phyloP scores from a whole-genome alignment of 305 asterid species.

The Fraxinus paxiana region DNA sequence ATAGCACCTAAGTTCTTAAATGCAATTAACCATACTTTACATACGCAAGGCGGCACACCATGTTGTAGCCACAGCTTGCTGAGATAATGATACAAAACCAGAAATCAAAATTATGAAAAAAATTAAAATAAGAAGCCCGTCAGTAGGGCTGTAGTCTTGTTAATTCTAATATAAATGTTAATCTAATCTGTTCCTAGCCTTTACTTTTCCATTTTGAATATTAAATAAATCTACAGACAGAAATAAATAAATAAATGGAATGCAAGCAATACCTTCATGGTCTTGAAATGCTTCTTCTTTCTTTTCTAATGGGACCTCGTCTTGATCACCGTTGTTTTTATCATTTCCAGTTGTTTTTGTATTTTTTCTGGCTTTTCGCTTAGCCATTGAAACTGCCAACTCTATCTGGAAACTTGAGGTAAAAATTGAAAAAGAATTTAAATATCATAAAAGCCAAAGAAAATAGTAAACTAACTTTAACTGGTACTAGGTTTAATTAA shows the following conservation, averaged over 20 bases:
- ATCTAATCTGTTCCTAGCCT: neutral
- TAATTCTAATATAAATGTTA: neutral
- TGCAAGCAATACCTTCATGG: slow-evolving; percentile 30
- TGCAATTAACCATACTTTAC: neutral
- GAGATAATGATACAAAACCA: neutral
- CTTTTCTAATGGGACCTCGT: slow-evolving; percentile 16
- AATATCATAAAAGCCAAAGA: neutral
- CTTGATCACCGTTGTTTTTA: slow-evolving; percentile 12
- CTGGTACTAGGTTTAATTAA: neutral
- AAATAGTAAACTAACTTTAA: neutral
- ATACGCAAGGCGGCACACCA: neutral
- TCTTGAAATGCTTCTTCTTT: slow-evolving; percentile 27
- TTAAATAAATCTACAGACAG: neutral
- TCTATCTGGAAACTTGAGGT: slow-evolving; percentile 15
- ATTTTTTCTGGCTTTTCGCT: slow-evolving; percentile 24
- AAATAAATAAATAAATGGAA: slow-evolving; percentile 8
- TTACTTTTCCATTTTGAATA: neutral
- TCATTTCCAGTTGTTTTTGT: slow-evolving; percentile 17
- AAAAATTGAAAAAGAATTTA: neutral
- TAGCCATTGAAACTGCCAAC: slow-evolving; percentile 30
- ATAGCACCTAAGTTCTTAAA: neutral
- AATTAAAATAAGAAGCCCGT: neutral
- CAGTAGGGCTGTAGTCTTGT: neutral
- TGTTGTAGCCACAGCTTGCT: neutral
- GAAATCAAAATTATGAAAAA: neutral